These are phyloP conservation scores for Clavispora santaluciae DNA, from an alignment of 805 yeast genomes.

Conservation along the genomic window DNA sequence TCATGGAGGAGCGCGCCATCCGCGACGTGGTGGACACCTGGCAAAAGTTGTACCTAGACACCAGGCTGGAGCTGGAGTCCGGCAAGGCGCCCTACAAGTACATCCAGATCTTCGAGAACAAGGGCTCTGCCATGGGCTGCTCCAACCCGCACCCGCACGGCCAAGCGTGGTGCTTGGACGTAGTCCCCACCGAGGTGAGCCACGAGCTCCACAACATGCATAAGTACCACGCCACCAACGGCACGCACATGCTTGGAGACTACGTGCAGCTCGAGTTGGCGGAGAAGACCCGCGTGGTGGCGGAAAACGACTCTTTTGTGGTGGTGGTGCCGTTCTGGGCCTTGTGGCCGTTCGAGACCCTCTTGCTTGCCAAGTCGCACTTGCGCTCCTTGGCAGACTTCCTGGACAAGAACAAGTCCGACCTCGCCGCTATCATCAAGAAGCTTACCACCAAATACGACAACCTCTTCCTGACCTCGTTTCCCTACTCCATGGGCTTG, in stretches of 20 bases:
- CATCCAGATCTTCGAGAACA: constrained; percentile 71
- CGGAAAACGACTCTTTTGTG: constrained; percentile 56
- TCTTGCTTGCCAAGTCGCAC: constrained; percentile 55
- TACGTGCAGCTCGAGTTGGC: constrained; percentile 53
- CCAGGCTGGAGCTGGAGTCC: constrained; percentile 33
- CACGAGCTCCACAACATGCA: constrained; percentile 50
- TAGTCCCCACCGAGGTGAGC: constrained; percentile 62
- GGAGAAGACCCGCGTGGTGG: constrained; percentile 49
- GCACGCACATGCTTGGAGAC: constrained; percentile 54
- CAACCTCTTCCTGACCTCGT: constrained; percentile 61
- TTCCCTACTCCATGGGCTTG: constrained; percentile 79
- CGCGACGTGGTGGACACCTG: constrained; percentile 53
- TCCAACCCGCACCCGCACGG: constrained; percentile 82
- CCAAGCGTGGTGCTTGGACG: constrained; percentile 71
- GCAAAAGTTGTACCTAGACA: constrained; percentile 46
- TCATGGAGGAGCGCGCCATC: constrained; percentile 46
- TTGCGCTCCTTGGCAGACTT: constrained; percentile 47
- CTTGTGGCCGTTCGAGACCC: constrained; percentile 74
- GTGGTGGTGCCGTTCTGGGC: constrained; percentile 82
- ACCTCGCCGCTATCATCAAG: constrained; percentile 53
- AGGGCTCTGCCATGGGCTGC: constrained; percentile 79
- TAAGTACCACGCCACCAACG: constrained; percentile 38
- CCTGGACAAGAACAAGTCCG: constrained; percentile 41
- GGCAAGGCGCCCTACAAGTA: constrained; percentile 47
- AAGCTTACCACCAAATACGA: constrained; percentile 61